phyloP scores from a whole-genome alignment of 495 filamentous ascomycete species.

The Friedmanniomyces simplex region DNA sequence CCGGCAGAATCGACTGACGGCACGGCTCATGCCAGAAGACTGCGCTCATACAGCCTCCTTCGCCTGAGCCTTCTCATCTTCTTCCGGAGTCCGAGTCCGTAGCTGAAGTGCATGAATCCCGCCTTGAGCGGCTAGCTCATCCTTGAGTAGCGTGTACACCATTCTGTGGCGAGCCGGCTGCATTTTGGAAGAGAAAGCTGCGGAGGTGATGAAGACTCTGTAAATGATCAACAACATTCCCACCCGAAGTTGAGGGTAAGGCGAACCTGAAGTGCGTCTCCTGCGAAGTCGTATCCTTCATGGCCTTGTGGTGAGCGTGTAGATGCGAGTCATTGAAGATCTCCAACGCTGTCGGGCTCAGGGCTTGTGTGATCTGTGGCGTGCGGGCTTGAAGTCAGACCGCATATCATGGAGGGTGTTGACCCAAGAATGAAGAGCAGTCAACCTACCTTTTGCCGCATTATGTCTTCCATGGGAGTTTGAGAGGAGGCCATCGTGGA shows the following conservation, averaged over 20 bases:
- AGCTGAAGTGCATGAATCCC: slow-evolving; percentile 92
- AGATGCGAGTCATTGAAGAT: slow-evolving; percentile 86
- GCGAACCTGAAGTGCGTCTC: slow-evolving; percentile 39
- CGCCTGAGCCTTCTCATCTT: slow-evolving; percentile 48
- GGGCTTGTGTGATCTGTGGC: slow-evolving; percentile 57
- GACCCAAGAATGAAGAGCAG: no score
- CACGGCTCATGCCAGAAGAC: no score
- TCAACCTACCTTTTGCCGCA: slow-evolving; percentile 62
- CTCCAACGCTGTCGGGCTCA: slow-evolving; percentile 64
- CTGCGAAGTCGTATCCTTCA: slow-evolving; percentile 65
- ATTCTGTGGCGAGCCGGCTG: slow-evolving; percentile 83
- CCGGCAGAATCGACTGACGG: no score
- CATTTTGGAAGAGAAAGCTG: slow-evolving; percentile 68
- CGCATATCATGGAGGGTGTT: no score
- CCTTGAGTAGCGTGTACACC: slow-evolving; percentile 75
- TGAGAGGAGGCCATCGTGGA: slow-evolving; percentile 27
- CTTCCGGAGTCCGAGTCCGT: slow-evolving; percentile 73
- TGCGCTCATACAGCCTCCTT: background rate
- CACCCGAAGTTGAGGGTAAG: background rate
- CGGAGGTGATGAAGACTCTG: slow-evolving; percentile 70
- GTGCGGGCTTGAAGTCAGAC: no score
- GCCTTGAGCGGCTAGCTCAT: slow-evolving; percentile 79
- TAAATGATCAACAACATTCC: background rate
- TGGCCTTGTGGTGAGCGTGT: slow-evolving; percentile 81
- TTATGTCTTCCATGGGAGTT: slow-evolving; percentile 75